phyloP scores from a whole-genome alignment of 192 early-diverging fungal genomes.

The Dissophora globulifera region DNA sequence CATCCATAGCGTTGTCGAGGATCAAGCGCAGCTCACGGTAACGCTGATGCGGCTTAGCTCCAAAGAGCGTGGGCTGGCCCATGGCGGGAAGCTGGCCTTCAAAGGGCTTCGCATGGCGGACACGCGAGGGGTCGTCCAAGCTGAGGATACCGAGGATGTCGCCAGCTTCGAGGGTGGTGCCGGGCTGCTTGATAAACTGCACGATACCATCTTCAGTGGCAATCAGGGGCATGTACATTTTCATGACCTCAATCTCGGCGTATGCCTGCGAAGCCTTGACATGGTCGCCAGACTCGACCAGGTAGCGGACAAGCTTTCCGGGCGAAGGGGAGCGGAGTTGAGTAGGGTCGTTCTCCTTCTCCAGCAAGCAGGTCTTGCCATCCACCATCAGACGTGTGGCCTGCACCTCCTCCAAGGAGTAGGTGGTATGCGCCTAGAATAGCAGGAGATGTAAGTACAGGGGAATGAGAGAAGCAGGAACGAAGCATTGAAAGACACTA shows the following conservation, averaged over 20 bases:
- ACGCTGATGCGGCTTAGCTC: slow-evolving; percentile 91
- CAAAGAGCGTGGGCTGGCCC: slow-evolving; percentile 83
- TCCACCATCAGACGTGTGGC: slow-evolving; percentile 90
- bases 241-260: slow-evolving; percentile 99
- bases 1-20: slow-evolving; percentile 83
- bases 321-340: slow-evolving; percentile 95
- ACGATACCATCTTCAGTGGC: slow-evolving; percentile 92
- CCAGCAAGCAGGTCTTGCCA: slow-evolving; percentile 90
- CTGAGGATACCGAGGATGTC: slow-evolving; percentile 93
- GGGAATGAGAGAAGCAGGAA: too few species aligned
- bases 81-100: slow-evolving; percentile 75
- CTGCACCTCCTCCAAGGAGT: slow-evolving; percentile 89
- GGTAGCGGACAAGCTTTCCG: slow-evolving; percentile 94
- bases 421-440: slow-evolving; percentile 81
- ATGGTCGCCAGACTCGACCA: slow-evolving; percentile 94
- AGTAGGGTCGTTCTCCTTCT: slow-evolving; percentile 98
- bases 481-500: too few species aligned
- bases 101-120: slow-evolving; percentile 89
- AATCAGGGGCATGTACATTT: slow-evolving; percentile 99
- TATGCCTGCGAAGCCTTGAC: slow-evolving; percentile 89
- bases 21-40: slow-evolving; percentile 69
- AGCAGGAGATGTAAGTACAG: neutral
- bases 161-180: slow-evolving; percentile 84
- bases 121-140: slow-evolving; percentile 93
- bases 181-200: slow-evolving; percentile 89